These are phyloP conservation scores for Colletotrichum sp. DNA, from an alignment of 2,329 filamentous ascomycete species.

Conservation along the genomic window DNA sequence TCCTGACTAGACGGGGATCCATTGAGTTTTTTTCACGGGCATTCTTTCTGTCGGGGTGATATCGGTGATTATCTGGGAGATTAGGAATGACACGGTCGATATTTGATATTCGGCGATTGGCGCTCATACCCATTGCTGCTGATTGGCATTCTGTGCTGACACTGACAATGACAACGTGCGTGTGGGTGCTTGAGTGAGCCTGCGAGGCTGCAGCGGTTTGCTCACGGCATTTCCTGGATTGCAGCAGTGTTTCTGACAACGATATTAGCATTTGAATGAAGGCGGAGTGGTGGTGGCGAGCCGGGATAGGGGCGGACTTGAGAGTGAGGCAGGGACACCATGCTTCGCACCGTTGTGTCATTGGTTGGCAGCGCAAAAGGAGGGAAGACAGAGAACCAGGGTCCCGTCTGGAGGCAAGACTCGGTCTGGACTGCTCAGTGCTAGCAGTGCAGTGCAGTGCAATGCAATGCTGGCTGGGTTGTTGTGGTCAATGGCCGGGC, in stretches of 20 bases:
- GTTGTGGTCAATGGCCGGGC: not conserved
- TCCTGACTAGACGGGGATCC: slow-evolving; percentile 8
- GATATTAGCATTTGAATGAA: not conserved
- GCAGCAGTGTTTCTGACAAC: not conserved
- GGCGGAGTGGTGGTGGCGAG: not conserved
- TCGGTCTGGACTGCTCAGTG: not conserved
- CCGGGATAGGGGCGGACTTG: not conserved
- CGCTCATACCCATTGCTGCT: not conserved
- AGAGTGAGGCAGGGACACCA: not conserved
- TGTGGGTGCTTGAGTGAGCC: not conserved
- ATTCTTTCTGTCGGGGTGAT: not conserved
- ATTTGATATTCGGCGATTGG: not conserved
- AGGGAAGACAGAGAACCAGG: not conserved
- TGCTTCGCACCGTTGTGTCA: not conserved
- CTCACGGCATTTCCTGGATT: not conserved
- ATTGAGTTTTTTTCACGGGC: slow-evolving; percentile 1
- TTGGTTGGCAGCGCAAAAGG: not conserved
- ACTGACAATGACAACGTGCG: not conserved
- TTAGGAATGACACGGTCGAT: not conserved
- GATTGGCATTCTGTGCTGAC: not conserved
- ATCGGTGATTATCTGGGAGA: slow-evolving; percentile 12
- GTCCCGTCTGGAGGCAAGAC: not conserved
- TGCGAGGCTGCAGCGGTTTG: not conserved
- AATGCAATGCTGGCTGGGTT: not conserved
- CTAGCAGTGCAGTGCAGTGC: not conserved